Conservation (phyloP, 2,329 filamentous ascomycete genomes). For the Ustulina deusta region DNA sequence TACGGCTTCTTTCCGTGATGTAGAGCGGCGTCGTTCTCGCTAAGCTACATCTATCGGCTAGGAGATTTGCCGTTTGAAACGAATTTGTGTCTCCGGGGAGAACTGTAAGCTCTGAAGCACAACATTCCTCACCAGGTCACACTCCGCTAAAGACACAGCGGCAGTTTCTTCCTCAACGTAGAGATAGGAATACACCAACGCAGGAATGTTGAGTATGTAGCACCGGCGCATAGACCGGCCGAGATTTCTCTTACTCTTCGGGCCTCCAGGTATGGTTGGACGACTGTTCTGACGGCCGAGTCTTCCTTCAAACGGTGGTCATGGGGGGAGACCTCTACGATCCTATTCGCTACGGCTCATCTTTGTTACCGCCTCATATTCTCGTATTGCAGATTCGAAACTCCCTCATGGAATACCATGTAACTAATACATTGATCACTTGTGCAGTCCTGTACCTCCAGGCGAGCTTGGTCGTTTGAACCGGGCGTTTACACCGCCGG, state of each 20-base stretch:
- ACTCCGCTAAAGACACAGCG: neutral
- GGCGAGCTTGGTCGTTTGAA: neutral
- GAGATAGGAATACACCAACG: neutral
- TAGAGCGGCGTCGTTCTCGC: too few species aligned
- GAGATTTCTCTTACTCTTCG: neutral
- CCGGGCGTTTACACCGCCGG: neutral
- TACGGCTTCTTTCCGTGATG: neutral
- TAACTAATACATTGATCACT: slow-evolving; percentile 7
- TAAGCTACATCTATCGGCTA: neutral
- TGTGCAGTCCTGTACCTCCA: neutral
- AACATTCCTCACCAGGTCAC: neutral
- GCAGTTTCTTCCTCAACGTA: neutral
- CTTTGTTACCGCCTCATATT: neutral
- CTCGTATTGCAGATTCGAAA: neutral
- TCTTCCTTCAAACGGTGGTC: neutral
- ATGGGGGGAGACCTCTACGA: neutral
- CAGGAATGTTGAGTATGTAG: neutral
- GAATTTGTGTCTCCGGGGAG: neutral
- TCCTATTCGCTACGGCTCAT: neutral
- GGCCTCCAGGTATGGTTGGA: neutral
- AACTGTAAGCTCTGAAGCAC: slow-evolving; percentile 3
- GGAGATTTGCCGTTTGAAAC: neutral
- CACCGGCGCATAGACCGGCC: neutral
- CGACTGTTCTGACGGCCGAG: neutral
- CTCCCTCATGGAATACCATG: neutral